A percentile compares a stretch with the other conserved stretches of the same genome.
phyloP scores from a whole-genome alignment of 2,329 filamentous ascomycete species.

The Fusarium falciforme region DNA sequence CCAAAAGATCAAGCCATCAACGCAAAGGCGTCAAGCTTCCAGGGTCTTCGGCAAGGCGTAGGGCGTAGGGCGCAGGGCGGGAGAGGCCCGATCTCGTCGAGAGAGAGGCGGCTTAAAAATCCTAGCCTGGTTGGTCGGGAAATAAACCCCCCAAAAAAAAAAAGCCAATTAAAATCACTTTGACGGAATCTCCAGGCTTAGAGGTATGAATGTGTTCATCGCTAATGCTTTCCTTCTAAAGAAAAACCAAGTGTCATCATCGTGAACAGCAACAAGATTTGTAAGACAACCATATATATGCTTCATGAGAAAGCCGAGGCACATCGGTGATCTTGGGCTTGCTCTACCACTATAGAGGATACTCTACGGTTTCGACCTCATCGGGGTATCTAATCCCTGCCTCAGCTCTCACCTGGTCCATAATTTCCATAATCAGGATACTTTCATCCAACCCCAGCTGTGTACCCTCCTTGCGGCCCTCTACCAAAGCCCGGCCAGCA shows the following conservation, averaged over 20 bases:
- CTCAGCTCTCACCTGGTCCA: conserved; percentile 64
- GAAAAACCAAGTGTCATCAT: not conserved
- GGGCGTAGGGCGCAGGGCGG: not conserved
- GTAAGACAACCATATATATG: not conserved
- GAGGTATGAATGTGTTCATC: not conserved
- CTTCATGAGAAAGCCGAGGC: not conserved
- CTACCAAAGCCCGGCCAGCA: conserved; percentile 76
- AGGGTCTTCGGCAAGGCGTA: not conserved
- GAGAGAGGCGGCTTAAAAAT: not conserved
- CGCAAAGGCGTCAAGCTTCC: not conserved
- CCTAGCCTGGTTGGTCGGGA: not conserved
- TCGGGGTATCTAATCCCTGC: conserved; percentile 64
- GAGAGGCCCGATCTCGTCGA: not conserved
- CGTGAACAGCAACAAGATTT: not conserved
- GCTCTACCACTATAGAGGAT: not conserved
- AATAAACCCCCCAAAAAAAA: not conserved
- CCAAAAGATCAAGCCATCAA: not conserved
- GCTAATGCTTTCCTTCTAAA: too few relatives aligned
- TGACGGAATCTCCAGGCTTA: not conserved
- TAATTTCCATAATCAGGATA: conserved; percentile 80
- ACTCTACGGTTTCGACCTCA: not conserved
- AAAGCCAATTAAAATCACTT: not conserved
- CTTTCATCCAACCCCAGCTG: conserved; percentile 60
- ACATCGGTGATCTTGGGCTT: not conserved
- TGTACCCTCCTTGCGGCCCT: conserved; percentile 79